Percentiles rank a stretch among this genome's conserved stretches.
Evolutionary conservation across 164 flowering plant genomes (phyloP).

Genomic region (Buxus sempervirens): DNA sequence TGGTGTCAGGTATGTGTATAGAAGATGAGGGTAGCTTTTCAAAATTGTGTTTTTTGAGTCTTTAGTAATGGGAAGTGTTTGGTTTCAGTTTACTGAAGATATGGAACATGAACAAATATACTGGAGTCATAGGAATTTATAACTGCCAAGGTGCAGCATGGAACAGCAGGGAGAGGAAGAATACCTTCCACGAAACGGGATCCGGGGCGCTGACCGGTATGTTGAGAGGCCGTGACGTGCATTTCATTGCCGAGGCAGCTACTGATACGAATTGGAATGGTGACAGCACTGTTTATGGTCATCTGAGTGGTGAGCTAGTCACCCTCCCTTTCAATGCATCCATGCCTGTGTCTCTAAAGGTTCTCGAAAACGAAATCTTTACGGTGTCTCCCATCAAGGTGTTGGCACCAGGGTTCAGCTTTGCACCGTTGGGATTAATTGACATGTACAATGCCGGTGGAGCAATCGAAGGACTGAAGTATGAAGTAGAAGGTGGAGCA

Average conservation of each 20-base stretch:
- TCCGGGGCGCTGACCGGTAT: slow-evolving; percentile 40
- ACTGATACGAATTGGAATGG: slow-evolving; percentile 40
- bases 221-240: slow-evolving; percentile 53
- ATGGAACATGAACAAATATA: slow-evolving; percentile 79
- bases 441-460: slow-evolving; percentile 74
- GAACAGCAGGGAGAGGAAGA: slow-evolving; percentile 48
- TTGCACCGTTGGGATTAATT: slow-evolving; percentile 52
- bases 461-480: slow-evolving; percentile 35
- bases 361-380: slow-evolving; percentile 50
- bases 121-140: slow-evolving; percentile 65
- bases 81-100: slow-evolving; percentile 76
- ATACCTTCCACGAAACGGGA: slow-evolving; percentile 49
- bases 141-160: slow-evolving; percentile 87
- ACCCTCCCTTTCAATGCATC: slow-evolving; percentile 39
- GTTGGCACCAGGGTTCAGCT: slow-evolving; percentile 38
- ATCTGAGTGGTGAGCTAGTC: slow-evolving; percentile 33
- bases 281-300: slow-evolving; percentile 52
- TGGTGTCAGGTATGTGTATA: slow-evolving; percentile 55
- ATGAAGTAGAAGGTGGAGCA: slow-evolving; percentile 9
- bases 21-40: too few species aligned
- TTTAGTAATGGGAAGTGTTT: slow-evolving; percentile 20
- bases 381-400: slow-evolving; percentile 53
- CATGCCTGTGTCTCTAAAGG: slow-evolving; percentile 50
- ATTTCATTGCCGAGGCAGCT: slow-evolving; percentile 46
- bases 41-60: background rate